These are phyloP conservation scores for Botrytis sinoallii DNA, from an alignment of 2,329 filamentous ascomycete species.

Conservation along the genomic window DNA sequence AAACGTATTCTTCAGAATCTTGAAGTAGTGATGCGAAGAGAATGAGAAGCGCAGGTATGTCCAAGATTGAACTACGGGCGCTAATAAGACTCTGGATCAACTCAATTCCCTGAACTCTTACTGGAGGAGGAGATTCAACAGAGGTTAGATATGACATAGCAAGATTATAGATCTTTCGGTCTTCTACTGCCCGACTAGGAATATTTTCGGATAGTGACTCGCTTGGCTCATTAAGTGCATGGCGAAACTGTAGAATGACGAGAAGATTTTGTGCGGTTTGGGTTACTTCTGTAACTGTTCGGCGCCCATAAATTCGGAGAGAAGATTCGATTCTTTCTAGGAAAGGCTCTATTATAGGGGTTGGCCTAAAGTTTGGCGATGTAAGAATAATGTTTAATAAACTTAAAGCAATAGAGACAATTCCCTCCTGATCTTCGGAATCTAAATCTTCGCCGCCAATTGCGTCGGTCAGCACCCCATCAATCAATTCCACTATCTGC, in stretches of 20 bases:
- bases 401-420: slow-evolving; percentile 54
- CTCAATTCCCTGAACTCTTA: slow-evolving; percentile 63
- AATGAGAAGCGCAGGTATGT: slow-evolving; percentile 63
- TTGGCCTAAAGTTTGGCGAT: slow-evolving; percentile 52
- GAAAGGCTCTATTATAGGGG: slow-evolving; percentile 41
- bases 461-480: slow-evolving; percentile 51
- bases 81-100: slow-evolving; percentile 57
- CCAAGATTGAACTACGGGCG: slow-evolving; percentile 55
- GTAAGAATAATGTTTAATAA: slow-evolving; percentile 60
- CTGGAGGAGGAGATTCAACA: slow-evolving; percentile 60
- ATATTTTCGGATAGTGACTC: slow-evolving; percentile 30
- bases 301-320: slow-evolving; percentile 44
- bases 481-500: slow-evolving; percentile 62
- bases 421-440: slow-evolving; percentile 46
- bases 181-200: slow-evolving; percentile 50
- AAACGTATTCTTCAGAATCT: slow-evolving; percentile 69
- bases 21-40: slow-evolving; percentile 62
- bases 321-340: slow-evolving; percentile 49
- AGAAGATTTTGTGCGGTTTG: slow-evolving; percentile 55
- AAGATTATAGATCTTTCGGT: slow-evolving; percentile 59
- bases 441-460: slow-evolving; percentile 34
- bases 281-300: slow-evolving; percentile 44
- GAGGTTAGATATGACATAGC: slow-evolving; percentile 63
- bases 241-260: slow-evolving; percentile 54
- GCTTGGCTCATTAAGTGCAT: slow-evolving; percentile 47